Percentiles rank a stretch among this genome's conserved stretches.
Evolutionary conservation across 179 eudicot species (phyloP).

Genomic region (Actinidia chinensis): DNA sequence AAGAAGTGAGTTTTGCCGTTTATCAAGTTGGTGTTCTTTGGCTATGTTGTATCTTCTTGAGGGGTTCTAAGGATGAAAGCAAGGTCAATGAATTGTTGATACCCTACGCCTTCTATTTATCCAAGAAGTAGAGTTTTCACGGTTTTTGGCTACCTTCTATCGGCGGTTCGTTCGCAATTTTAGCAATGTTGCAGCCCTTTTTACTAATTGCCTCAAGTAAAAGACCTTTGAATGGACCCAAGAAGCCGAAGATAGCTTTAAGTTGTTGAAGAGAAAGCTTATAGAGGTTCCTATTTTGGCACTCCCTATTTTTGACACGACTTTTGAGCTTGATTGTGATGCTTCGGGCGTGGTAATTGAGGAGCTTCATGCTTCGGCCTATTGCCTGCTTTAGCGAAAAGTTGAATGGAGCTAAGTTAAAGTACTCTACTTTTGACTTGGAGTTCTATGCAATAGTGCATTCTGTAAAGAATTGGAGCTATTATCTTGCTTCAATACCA

Average conservation of each 20-base stretch:
- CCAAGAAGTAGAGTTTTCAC: not conserved
- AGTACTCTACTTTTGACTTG: not conserved
- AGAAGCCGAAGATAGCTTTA: not conserved
- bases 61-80: not conserved
- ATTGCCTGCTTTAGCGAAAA: not conserved
- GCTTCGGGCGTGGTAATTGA: not conserved
- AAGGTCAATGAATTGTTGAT: too few relatives aligned
- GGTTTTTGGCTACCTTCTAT: not conserved
- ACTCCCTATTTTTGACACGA: not conserved
- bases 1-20: not conserved
- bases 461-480: too few relatives aligned
- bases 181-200: not conserved
- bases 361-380: too few relatives aligned
- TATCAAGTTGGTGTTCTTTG: not conserved
- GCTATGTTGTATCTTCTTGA: not conserved
- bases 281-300: not conserved
- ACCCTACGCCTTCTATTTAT: too few relatives aligned
- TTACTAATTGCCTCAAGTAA: not conserved
- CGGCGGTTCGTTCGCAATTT: not conserved
- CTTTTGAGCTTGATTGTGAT: not conserved
- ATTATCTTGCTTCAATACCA: not conserved
- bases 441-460: not conserved
- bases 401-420: not conserved
- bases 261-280: not conserved
- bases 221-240: not conserved